These are phyloP conservation scores for Omphalotus guepiniiformis DNA, from an alignment of 768 basidiomycete genomes.

Conservation along the genomic window DNA sequence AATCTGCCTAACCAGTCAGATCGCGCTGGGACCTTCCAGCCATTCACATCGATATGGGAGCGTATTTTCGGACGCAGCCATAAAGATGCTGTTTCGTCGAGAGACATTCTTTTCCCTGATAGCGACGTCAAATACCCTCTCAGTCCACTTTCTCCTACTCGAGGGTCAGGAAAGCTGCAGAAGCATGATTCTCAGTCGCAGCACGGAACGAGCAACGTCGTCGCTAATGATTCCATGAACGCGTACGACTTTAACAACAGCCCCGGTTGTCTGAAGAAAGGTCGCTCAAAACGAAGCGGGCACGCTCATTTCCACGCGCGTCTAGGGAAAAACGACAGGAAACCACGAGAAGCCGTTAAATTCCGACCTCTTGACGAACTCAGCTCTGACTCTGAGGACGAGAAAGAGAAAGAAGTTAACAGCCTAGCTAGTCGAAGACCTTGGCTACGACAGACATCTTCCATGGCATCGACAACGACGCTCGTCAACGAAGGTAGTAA, in stretches of 20 bases:
- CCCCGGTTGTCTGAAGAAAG: slow-evolving; percentile 19
- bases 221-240: slow-evolving; percentile 8
- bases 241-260: slow-evolving; percentile 18
- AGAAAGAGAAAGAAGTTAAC: slow-evolving; percentile 19
- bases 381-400: slow-evolving; percentile 30
- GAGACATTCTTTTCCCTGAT: slow-evolving; percentile 22
- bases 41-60: slow-evolving; percentile 51
- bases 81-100: slow-evolving; percentile 14
- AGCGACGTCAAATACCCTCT: slow-evolving; percentile 15
- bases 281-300: slow-evolving; percentile 8
- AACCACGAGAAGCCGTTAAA: slow-evolving; percentile 25
- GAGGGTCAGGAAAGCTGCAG: background rate
- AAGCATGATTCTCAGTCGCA: slow-evolving; percentile 20
- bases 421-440: slow-evolving; percentile 12
- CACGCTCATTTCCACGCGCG: slow-evolving; percentile 1
- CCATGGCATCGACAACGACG: slow-evolving; percentile 18
- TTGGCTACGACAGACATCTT: slow-evolving; percentile 20
- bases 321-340: slow-evolving; percentile 17
- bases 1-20: slow-evolving; percentile 50
- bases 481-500: slow-evolving; percentile 15
- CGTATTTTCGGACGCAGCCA: slow-evolving; percentile 31
- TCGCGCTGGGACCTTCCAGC: slow-evolving; percentile 56
- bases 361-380: slow-evolving; percentile 21
- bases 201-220: slow-evolving; percentile 7
- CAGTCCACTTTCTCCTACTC: no score